phyloP scores from a whole-genome alignment of 495 filamentous ascomycete species.

The Pseudoneurospora amorphoporcata region DNA sequence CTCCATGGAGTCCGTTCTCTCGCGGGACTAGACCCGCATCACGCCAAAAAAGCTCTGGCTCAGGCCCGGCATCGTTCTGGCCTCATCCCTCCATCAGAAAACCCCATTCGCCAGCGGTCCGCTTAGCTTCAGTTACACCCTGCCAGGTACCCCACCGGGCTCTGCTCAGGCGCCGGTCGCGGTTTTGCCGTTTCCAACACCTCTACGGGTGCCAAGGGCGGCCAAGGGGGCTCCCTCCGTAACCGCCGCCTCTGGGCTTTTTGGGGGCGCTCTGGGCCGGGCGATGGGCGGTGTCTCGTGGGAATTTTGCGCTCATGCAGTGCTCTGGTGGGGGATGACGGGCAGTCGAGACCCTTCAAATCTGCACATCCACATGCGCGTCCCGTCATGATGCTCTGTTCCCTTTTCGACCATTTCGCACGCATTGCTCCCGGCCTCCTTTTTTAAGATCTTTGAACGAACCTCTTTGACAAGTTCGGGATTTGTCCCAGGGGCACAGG shows the following conservation, averaged over 20 bases:
- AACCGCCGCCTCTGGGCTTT: not conserved
- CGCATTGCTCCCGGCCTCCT: not conserved
- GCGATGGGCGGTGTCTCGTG: not conserved
- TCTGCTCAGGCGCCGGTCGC: not conserved
- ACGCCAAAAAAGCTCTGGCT: not conserved
- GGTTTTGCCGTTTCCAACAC: not conserved
- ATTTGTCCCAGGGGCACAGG: not conserved
- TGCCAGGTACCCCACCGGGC: conserved; percentile 19
- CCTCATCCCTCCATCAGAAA: not conserved
- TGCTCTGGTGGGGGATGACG: not conserved
- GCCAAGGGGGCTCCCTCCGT: not conserved
- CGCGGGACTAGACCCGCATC: conserved; percentile 5
- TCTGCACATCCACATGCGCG: not conserved
- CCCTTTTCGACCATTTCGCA: not conserved
- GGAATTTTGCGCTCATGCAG: not conserved
- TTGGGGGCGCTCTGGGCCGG: not conserved
- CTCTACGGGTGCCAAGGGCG: not conserved
- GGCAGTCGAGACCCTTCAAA: not conserved
- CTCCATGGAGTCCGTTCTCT: not conserved
- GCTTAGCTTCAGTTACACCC: conserved; percentile 8
- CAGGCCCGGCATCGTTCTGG: not conserved
- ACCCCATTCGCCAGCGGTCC: conserved; percentile 6
- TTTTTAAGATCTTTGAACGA: not conserved
- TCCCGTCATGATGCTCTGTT: not conserved
- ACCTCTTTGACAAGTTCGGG: not conserved